Conservation (phyloP, 495 filamentous ascomycete species). For the Xylaria longipes region DNA sequence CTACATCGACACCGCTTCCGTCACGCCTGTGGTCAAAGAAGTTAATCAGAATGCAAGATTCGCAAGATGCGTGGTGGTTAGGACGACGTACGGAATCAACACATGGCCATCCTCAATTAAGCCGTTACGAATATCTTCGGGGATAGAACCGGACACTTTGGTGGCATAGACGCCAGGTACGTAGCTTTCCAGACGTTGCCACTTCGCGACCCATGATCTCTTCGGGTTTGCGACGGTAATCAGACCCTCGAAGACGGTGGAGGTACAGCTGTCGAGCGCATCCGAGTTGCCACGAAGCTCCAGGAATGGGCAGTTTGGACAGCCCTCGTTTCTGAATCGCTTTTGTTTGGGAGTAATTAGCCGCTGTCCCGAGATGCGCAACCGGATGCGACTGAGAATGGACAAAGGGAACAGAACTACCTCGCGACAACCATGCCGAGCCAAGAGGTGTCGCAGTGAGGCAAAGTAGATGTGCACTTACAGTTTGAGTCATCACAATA, state of each 20-base stretch:
- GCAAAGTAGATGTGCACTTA: conserved; percentile 47
- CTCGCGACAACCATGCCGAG: neutral
- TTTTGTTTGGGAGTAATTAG: conserved; percentile 41
- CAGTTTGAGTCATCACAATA: conserved; percentile 79
- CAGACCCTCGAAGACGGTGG: conserved; percentile 90
- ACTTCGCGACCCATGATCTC: conserved; percentile 89
- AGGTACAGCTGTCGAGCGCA: conserved; percentile 88
- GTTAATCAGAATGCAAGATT: conserved; percentile 1
- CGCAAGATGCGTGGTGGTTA: neutral
- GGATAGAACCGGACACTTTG: conserved; percentile 78
- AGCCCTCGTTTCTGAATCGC: conserved; percentile 84
- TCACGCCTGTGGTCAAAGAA: conserved; percentile 50
- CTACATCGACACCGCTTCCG: conserved; percentile 58
- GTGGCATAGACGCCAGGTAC: conserved; percentile 89
- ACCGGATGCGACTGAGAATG: neutral
- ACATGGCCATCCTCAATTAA: conserved; percentile 72
- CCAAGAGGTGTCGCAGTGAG: neutral
- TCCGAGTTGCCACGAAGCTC: conserved; percentile 79
- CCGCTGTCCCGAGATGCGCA: neutral
- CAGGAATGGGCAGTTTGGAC: conserved; percentile 93
- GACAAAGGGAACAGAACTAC: neutral
- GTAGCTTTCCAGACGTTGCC: conserved; percentile 89
- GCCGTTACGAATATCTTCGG: conserved; percentile 67
- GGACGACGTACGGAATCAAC: conserved; percentile 64
- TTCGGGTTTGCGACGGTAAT: conserved; percentile 79